Conservation (phyloP, 2,329 filamentous ascomycete species). For the Paraphaeosphaeria sporulosa region DNA sequence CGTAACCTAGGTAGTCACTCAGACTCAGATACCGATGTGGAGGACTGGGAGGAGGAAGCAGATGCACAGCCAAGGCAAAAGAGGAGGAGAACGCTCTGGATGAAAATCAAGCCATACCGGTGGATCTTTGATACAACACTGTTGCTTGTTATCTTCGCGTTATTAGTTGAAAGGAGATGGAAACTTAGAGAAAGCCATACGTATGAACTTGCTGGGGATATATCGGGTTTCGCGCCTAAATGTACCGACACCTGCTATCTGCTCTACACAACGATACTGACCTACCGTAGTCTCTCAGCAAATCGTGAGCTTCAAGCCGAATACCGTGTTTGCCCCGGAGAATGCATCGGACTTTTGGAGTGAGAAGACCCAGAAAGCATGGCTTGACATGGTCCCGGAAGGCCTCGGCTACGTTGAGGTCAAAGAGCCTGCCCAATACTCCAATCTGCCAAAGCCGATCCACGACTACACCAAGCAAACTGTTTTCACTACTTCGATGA, state of each 20-base stretch:
- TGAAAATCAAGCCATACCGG: slow-evolving; percentile 24
- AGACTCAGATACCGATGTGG: slow-evolving; percentile 41
- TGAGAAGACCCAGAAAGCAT: slow-evolving; percentile 38
- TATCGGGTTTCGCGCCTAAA: slow-evolving; percentile 43
- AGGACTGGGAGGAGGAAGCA: slow-evolving; percentile 28
- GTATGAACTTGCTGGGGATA: slow-evolving; percentile 39
- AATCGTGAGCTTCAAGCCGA: slow-evolving; percentile 36
- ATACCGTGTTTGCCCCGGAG: slow-evolving; percentile 36
- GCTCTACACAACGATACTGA: slow-evolving; percentile 8
- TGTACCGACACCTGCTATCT: slow-evolving; percentile 20
- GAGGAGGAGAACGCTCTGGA: slow-evolving; percentile 23
- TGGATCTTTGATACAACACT: slow-evolving; percentile 41
- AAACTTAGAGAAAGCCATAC: slow-evolving; percentile 19
- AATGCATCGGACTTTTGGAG: slow-evolving; percentile 40
- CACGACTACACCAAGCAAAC: slow-evolving; percentile 41
- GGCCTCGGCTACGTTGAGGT: slow-evolving; percentile 44
- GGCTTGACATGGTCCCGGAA: slow-evolving; percentile 44
- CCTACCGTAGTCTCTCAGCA: slow-evolving; percentile 36
- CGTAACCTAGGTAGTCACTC: slow-evolving; percentile 28
- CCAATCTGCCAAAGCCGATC: slow-evolving; percentile 40
- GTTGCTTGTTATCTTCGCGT: slow-evolving; percentile 36
- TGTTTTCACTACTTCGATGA: slow-evolving; percentile 44
- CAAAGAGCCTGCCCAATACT: slow-evolving; percentile 28
- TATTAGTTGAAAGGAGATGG: slow-evolving; percentile 38
- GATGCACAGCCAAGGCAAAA: slow-evolving; percentile 11